Evolutionary conservation across 1,139 yeast species (phyloP).

Genomic region (Torulaspora pretoriensis): DNA sequence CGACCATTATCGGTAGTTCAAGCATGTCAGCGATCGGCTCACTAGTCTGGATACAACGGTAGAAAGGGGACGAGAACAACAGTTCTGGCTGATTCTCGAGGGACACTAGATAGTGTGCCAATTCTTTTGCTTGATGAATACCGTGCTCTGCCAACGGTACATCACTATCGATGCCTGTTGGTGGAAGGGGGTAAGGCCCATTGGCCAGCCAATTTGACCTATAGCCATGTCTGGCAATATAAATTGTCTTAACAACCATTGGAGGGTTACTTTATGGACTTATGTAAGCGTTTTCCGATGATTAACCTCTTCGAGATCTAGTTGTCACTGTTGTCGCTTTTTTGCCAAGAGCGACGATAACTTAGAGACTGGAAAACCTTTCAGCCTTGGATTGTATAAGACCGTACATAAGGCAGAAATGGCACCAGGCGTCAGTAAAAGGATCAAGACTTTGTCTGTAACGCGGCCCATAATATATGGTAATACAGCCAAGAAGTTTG

Average conservation of each 20-base stretch:
- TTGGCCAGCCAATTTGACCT: conserved; percentile 78
- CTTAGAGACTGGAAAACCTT: background rate
- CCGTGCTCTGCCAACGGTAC: conserved; percentile 80
- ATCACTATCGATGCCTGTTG: conserved; percentile 80
- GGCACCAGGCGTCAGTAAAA: conserved; percentile 29
- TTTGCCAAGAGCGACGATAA: background rate
- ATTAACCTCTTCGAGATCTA: background rate
- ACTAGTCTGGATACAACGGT: conserved; percentile 82
- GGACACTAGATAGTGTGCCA: conserved; percentile 49
- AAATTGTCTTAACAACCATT: conserved; percentile 39
- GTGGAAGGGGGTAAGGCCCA: conserved; percentile 63
- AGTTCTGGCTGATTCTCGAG: conserved; percentile 55
- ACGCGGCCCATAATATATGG: conserved; percentile 87
- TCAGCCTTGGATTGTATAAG: too few relatives aligned
- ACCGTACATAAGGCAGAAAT: conserved; percentile 8
- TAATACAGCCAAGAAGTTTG: conserved; percentile 72
- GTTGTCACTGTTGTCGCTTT: background rate
- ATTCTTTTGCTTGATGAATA: conserved; percentile 69
- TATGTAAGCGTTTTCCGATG: background rate
- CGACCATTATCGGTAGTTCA: conserved; percentile 55
- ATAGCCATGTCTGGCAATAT: conserved; percentile 61
- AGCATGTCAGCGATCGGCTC: conserved; percentile 58
- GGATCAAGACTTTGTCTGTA: conserved; percentile 62
- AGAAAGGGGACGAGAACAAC: conserved; percentile 77
- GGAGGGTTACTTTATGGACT: background rate